Evolutionary conservation across 1,284 basidiomycete species (phyloP).

Genomic region (Cutaneotrichosporon daszewskae): DNA sequence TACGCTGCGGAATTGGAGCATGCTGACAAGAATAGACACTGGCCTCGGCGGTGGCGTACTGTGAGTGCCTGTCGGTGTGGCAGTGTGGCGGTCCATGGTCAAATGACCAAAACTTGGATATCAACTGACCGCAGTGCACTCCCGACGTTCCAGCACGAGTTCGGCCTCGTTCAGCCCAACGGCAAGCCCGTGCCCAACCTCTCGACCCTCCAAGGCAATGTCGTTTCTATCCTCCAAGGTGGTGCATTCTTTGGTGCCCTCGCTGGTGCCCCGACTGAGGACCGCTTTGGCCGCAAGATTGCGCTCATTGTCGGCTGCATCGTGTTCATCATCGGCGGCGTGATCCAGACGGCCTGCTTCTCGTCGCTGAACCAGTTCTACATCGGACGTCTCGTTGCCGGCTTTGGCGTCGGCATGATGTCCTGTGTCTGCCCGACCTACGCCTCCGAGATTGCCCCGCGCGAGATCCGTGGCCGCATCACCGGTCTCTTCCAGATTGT

Average conservation of each 20-base stretch:
- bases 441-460: constrained; percentile 72
- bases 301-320: constrained; percentile 58
- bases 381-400: constrained; percentile 62
- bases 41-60: constrained; percentile 35
- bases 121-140: constrained; percentile 50
- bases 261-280: constrained; percentile 50
- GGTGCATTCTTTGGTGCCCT: constrained; percentile 66
- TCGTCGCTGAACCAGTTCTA: constrained; percentile 14
- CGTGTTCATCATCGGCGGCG: constrained; percentile 62
- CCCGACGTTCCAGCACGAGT: constrained; percentile 58
- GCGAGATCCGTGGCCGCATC: constrained; percentile 61
- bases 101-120: background rate
- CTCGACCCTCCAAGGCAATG: constrained; percentile 47
- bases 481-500: constrained; percentile 74
- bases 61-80: constrained; percentile 5
- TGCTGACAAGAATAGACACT: background rate
- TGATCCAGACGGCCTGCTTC: constrained; percentile 50
- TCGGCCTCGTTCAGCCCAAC: constrained; percentile 53
- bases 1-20: background rate
- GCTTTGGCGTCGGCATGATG: constrained; percentile 58
- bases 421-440: constrained; percentile 61
- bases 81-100: too few relatives aligned
- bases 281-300: constrained; percentile 49
- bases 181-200: constrained; percentile 32
- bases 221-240: constrained; percentile 68